Base-by-base conservation (phyloP, 169 alveolate genomes). In the Amoebophrya sp. region DNA sequence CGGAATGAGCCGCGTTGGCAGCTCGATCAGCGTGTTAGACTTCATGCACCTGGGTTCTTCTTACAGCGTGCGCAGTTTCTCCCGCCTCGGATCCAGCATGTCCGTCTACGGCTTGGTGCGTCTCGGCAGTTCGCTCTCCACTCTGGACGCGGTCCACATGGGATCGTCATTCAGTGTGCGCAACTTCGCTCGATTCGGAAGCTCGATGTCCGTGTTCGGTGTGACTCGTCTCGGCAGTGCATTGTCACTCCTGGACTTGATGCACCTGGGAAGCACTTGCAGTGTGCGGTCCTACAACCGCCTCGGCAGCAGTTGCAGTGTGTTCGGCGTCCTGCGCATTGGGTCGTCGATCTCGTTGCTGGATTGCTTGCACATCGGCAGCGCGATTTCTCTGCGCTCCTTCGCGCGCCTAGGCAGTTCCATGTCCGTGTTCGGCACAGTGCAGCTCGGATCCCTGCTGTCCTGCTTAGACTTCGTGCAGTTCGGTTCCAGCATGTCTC, bases 371-470 rank as follows among this genome's bases (percentile, higher is more conserved):
- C 0, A 24, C 53, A 0, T 93, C 34, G 94, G 93, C 93, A 78
- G 92, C 91, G 90, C 93, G 92, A 91, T 93, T 91, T 93, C 94
- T 36, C 91, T 93, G 93, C 89, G 91, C 55, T 78, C 93, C 83
- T 91, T 89, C 89, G 93, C 77, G 1, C n/a, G 94, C 12, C 53
- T 89, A 10, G 90, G 90, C 0, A 36, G 54, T 29, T 3, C 41
- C 39, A 33, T 89, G 40, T 89, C 90, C 24, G 90, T 33, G 53
- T 89, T 89, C 41, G 41, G 90, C 47, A 23, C 40, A 6, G 18
- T 47, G n/a, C 0, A 38, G 90, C 34, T 89, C 41, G 90, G 90
- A 26, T 36, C 90, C 29, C 53, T 40, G n/a, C 33, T 38, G 53
- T 89, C 90, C n/a, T 14, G 33, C 90, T 33, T 89, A 6, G 90